Base-by-base conservation (phyloP, 192 early-diverging fungal species). In the Gryganskiella cystojenkinii region DNA sequence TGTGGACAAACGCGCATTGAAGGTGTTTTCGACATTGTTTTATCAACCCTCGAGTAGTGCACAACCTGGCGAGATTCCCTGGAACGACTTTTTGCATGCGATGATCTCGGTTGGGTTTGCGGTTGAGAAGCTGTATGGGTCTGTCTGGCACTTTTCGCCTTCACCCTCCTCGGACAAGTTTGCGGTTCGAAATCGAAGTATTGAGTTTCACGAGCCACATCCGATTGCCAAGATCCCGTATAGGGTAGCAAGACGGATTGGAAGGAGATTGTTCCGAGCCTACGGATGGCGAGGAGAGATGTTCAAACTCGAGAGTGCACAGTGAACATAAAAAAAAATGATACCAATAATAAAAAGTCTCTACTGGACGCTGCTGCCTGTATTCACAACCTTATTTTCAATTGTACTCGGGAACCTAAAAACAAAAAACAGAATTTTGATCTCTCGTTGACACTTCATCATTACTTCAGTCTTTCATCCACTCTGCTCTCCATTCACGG, bases 1-100 rank as follows among this genome's bases (percentile, higher is more conserved):
- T 24, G 24, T 71, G 4, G 70, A 71, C 46, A 71, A 64, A 44
- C 70, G 70, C 17, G 52, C 70, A 13, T 25, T 57, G 54, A 71
- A 64, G 55, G 70, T 71, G 24, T 71, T 71, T 47, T 71, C 70
- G 4, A 71, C 70, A 37, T 61, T 71, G 43, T 71, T 71, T 42
- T 57, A 71, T 25, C 43, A 44, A 28, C 70, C 70, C 15, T 57
- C 70, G 13, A 50, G 19, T 11, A 61, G 24, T 50, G 30, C 70
- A 5, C 70, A 71, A 46, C 70, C 70, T 50, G 70, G 61, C 19
- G 70, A 71, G 46, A 71, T 71, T 42, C 70, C 61, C 28, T 71
- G 70, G 70, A 71, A 62, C 55, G 70, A 71, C 35, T 64, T 71
- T 46, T 51, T 71, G 61, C 34, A 71, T 71, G 70, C 70, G n/a